A percentile compares a stretch with the other conserved stretches of the same genome.
phyloP scores from a whole-genome alignment of 179 eudicot genomes.

The Beta macrorhiza region DNA sequence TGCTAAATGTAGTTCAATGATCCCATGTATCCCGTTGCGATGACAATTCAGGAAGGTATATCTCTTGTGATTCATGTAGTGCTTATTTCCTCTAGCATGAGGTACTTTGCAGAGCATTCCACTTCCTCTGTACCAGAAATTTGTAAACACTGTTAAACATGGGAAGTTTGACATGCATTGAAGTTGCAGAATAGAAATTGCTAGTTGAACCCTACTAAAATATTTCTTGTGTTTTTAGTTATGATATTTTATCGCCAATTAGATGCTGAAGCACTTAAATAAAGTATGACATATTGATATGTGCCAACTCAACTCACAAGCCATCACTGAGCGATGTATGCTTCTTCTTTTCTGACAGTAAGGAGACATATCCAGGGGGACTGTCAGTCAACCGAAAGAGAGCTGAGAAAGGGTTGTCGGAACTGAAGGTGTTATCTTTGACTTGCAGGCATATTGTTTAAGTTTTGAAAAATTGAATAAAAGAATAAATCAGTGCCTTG shows the following conservation, averaged over 20 bases:
- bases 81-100: not conserved
- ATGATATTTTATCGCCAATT: not conserved
- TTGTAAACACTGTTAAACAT: no score
- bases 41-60: not conserved
- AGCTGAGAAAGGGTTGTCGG: constrained; percentile 63
- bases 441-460: no score
- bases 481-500: not conserved
- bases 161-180: not conserved
- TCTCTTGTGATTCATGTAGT: not conserved
- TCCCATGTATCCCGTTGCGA: not conserved
- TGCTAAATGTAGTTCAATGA: not conserved
- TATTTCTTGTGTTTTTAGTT: not conserved
- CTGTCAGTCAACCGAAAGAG: constrained; percentile 71
- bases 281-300: not conserved
- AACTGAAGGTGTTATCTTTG: constrained; percentile 53
- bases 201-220: not conserved
- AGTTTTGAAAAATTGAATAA: not conserved
- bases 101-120: not conserved
- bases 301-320: not conserved
- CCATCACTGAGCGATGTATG: not conserved
- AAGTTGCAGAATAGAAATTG: no score
- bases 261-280: not conserved
- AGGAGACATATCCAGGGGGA: constrained; percentile 82
- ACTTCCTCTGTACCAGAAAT: no score
- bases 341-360: constrained; percentile 42